Base-by-base conservation (phyloP, 352 stramenopile genomes). In the Saprolegnia parasitica region DNA sequence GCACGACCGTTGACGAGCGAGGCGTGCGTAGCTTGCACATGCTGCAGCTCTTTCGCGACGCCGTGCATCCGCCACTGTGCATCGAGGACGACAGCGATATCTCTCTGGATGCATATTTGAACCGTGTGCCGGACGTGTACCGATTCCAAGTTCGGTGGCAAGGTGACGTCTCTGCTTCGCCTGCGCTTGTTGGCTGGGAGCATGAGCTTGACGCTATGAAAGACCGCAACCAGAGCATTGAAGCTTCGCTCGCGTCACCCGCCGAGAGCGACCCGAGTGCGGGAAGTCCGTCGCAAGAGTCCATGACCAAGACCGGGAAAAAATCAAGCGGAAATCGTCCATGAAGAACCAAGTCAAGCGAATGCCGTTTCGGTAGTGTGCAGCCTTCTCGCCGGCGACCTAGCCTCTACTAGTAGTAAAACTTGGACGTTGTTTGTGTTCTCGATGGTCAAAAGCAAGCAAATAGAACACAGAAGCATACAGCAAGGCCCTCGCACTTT, bases 181-280 rank as follows among this genome's bases (percentile, higher is more conserved):
- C 57, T 20, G n/a, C 18, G 8, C 21, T 52, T 13, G 58, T 26
- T 11, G 1, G 26, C 21, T 66, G 58, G 58, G 58, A 66, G 18
- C n/a, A n/a, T 23, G 58, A 66, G 23, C 46, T 66, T 10, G 58
- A 50, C 10, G 58, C 58, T 10, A 66, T 66, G 26, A 66, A 66
- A 21, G 10, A n/a, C 10, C 58, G 58, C 40, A 66, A 66, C 52
- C 24, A 60, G 20, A 60, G 24, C 10, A 60, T 60, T 49, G 3
- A 49, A 15, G 42, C 4, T 49, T 49, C 42, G 18, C 42, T 49
- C 3, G 42, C 18, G 42, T n/a, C 18, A 1, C 13, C 42, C 13
- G 42, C 11, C 13, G 42, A 15, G 13, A 49, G 42, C 16, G 8
- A 21, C 24, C 11, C 11, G 11, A 4, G 11, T 9, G 10, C 52